Base-by-base conservation (phyloP, 192 early-diverging fungal species). In the Backusella psychrophila region DNA sequence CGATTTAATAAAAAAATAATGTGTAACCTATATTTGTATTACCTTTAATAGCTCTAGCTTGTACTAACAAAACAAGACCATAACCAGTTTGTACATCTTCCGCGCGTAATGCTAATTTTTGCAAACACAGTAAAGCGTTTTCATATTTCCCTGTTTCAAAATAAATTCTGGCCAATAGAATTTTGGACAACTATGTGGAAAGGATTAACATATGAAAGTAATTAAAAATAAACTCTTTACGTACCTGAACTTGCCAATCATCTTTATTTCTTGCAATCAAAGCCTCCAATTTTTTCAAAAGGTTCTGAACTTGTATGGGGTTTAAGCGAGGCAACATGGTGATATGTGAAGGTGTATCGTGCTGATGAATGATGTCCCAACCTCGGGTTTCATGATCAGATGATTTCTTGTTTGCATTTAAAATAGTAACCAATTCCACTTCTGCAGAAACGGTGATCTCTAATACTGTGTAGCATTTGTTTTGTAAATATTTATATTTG, bases 1-100 rank as follows among this genome's bases (percentile, higher is more conserved):
- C 53, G 53, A 59, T 12, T 59, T 59, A 59, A 59, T 59, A 23
- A 23, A 23, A 17, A 59, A 19, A 7, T 1, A 23, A 2, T 59
- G 53, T 59, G 53, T 59, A 59, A 59, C 53, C 9, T 23, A 3
- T 12, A 7, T 59, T 59, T 69, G 34, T 42, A 9, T 75, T 44
- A 79, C 83, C 91, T 72, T 85, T 89, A 79, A 91, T 86, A n/a
- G 87, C 84, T 73, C 86, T 77, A 46, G 83, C 82, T 63, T 83
- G 81, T 53, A 90, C 78, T 21, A 88, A 77, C 36, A 93, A 76
- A 52, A 89, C 87, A 79, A 88, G 85, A 15, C 74, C 80, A 72
- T 93, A 91, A 21, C 86, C 90, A 7, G 86, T 70, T 2, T 78
- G 67, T 31, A 83, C 19, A 5, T 77, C 74, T 42, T 76, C 71